Evolutionary conservation across 169 alveolate species (phyloP).

Genomic region (Plasmodium berghei): DNA sequence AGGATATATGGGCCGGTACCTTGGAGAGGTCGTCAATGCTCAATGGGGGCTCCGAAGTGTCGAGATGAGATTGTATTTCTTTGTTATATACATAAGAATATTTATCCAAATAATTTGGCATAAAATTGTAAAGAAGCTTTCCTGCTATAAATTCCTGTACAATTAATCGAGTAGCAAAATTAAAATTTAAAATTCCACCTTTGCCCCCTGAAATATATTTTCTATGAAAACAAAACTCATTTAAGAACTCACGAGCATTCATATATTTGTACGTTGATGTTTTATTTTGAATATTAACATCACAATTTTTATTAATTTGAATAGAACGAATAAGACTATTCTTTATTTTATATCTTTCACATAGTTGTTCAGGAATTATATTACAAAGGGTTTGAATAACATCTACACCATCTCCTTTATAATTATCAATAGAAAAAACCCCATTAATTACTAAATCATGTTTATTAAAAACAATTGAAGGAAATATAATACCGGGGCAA

Average conservation of each 20-base stretch:
- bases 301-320: no score
- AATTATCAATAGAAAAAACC: slow-evolving; percentile 96
- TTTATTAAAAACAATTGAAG: slow-evolving; percentile 95
- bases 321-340: slow-evolving; percentile 53
- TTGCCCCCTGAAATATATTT: slow-evolving; percentile 90
- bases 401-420: slow-evolving; percentile 91
- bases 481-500: slow-evolving; percentile 98
- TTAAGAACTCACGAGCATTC: slow-evolving; percentile 87
- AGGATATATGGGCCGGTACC: background rate
- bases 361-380: slow-evolving; percentile 91
- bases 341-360: slow-evolving; percentile 78
- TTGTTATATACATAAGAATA: background rate
- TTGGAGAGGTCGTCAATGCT: background rate
- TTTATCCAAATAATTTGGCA: slow-evolving; percentile 67
- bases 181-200: slow-evolving; percentile 96
- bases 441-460: slow-evolving; percentile 97
- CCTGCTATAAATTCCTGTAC: slow-evolving; percentile 96
- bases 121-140: slow-evolving; percentile 87
- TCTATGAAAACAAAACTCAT: slow-evolving; percentile 87
- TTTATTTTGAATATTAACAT: no score
- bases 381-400: slow-evolving; percentile 96
- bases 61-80: background rate
- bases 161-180: slow-evolving; percentile 95
- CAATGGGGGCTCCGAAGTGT: background rate
- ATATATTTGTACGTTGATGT: slow-evolving; percentile 47